Evolutionary conservation across 805 yeast species (phyloP), one percentile per base, ranked within the genome.

Genomic region (Ogataea naganishii): DNA sequence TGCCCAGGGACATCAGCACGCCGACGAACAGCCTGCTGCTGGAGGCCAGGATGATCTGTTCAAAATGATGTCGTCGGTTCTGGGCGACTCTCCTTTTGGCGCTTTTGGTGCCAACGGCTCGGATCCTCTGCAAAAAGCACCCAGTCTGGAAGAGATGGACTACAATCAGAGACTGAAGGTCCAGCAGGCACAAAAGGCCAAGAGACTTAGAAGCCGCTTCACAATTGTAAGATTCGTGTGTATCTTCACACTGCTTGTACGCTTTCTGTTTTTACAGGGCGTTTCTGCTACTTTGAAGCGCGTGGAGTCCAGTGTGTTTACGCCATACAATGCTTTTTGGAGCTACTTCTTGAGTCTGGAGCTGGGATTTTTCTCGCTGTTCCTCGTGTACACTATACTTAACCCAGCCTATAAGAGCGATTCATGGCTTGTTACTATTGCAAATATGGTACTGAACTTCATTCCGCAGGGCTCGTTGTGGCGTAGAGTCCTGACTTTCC

Each of bases 41-140:
- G 27, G 34, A 8, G 27, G 41, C n/a, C 52, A 51, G 15, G 44
- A 46, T 13, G 54, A 52, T 26, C 45, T 51, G 27, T 47, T 51
- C 53, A 49, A 47, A 18, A 42, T 46, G 3, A 39, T 51, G 47
- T 40, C 49, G 1, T 40, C 53, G 3, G 29, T 50, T 12, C 25
- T 51, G 14, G 31, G 38, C 20, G 29, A 11, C n/a, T 19, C 30
- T 4, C 15, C 10, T 7, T 12, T 27, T 14, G 35, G 28, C 18
- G 31, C 20, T 12, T 8, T 23, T 13, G 18, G 11, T 16, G 8
- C 11, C 6, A 14, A 5, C 8, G 32, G 11, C 17, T 28, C 27
- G 8, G 15, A 27, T 23, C 9, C 16, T 26, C 10, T n/a, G n/a
- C 8, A 31, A 23, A 20, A 26, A 12, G 16, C 13, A 6, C 28